A percentile compares a stretch with the other conserved stretches of the same genome.
phyloP scores from a whole-genome alignment of 306 rosid genomes.

The Fagus sylvatica region DNA sequence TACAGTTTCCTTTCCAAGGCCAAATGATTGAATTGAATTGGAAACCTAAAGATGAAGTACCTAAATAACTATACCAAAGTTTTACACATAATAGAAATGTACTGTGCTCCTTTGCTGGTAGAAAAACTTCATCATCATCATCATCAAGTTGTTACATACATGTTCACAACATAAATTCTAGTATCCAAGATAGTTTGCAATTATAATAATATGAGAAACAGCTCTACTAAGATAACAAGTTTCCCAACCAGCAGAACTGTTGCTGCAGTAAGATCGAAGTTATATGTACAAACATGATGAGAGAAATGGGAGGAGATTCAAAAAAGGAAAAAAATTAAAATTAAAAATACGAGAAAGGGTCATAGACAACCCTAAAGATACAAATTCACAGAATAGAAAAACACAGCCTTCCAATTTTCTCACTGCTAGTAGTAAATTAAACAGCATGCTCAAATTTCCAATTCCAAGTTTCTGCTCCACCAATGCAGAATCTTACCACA shows the following conservation, averaged over 20 bases:
- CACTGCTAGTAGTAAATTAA: conserved; percentile 15
- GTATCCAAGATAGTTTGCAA: conserved; percentile 17
- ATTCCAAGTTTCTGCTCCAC: conserved; percentile 6
- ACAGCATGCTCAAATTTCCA: conserved; percentile 17
- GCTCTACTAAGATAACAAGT: neutral
- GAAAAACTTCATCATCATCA: neutral
- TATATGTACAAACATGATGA: conserved; percentile 19
- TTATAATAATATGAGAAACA: conserved; percentile 14
- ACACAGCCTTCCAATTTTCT: conserved; percentile 25
- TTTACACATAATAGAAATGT: neutral
- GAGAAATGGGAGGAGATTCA: neutral
- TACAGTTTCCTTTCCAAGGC: too few species aligned
- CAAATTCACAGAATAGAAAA: conserved; percentile 7
- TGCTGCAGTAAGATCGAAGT: conserved; percentile 6
- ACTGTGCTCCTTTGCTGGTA: neutral
- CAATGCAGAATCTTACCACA: conserved; percentile 8
- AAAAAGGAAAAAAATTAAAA: neutral
- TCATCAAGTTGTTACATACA: neutral
- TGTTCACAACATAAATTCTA: neutral
- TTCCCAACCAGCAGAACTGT: conserved; percentile 8
- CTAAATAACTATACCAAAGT: too few species aligned
- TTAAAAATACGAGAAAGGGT: neutral
- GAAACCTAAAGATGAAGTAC: too few species aligned
- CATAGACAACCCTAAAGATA: conserved; percentile 13
- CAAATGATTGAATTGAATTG: too few species aligned